phyloP scores from a whole-genome alignment of 208 protist species.

The Spongospora subterranea region DNA sequence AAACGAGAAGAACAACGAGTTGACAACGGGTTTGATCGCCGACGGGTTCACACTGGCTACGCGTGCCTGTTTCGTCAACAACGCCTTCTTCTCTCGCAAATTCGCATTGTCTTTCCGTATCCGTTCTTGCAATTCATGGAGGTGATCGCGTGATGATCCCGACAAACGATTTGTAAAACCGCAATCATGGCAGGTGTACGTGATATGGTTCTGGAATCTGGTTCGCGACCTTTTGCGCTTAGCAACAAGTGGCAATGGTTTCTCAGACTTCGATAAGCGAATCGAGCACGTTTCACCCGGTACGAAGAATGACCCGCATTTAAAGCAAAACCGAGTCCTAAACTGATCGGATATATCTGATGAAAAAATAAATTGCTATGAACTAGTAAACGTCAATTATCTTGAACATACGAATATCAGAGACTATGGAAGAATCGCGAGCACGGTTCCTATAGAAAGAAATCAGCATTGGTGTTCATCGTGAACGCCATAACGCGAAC shows the following conservation, averaged over 20 bases:
- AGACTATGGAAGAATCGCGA: too few relatives aligned
- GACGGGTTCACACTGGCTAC: neutral
- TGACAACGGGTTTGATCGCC: neutral
- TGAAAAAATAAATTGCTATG: too few relatives aligned
- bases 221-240: neutral
- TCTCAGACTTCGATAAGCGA: neutral
- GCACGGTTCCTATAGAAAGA: too few relatives aligned
- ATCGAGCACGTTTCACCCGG: neutral
- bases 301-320: neutral
- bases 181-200: neutral
- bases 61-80: neutral
- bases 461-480: too few relatives aligned
- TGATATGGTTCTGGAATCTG: neutral
- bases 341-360: neutral
- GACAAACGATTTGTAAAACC: neutral
- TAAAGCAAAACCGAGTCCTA: neutral
- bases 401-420: too few relatives aligned
- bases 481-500: too few relatives aligned
- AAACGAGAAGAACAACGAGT: neutral
- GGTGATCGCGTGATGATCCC: neutral
- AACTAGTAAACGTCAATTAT: too few relatives aligned
- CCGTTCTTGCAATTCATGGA: neutral
- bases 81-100: neutral
- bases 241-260: too few relatives aligned
- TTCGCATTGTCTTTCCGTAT: neutral